Base-by-base conservation (phyloP, 495 filamentous ascomycete genomes). In the Wilcoxina mikolae region DNA sequence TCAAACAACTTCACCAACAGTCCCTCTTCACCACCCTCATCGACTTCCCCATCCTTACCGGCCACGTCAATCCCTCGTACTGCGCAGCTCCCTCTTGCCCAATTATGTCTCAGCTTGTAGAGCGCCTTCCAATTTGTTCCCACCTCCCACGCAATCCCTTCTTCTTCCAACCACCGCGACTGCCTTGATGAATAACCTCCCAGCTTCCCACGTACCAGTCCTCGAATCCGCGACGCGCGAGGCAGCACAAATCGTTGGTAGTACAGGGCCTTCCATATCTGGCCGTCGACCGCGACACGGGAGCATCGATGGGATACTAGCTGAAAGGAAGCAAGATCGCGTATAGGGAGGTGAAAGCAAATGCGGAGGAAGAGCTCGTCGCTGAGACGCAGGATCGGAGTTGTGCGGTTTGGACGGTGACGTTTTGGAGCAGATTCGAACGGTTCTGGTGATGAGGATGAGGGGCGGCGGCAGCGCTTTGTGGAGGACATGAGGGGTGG, bases 91-190 rank as follows among this genome's bases (percentile, higher is more conserved):
- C 91, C 91, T 57, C 76, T 79, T 17, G 81, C 78, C 91, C 91
- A 98, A 67, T 96, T 96, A 63, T 95, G 84, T 49, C 84, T 77
- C 29, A 95, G 74, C 61, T 83, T 87, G 68, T 89, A 98, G 59
- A 91, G 84, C 50, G 76, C 74, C 72, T 95, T 95, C 91, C 91
- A 98, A 67, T 84, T 75, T 12, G 78, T 83, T 20, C 66, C 60
- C 20, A 58, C 67, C 38, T 29, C 71, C 74, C 26, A 71, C 73
- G 78, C 72, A 23, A 83, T 67, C 55, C 76, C 72, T 53, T 76
- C 71, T 55, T 80, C 85, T 54, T 86, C 84, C n/a, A 88, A 75
- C 90, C 90, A 94, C 69, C 82, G 81, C 15, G 85, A 81, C 41
- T 78, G 71, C 48, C 77, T 79, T 3, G 83, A 85, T 0, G 83